Base-by-base conservation (phyloP, 2,329 filamentous ascomycete genomes). In the Elsinoe australis region DNA sequence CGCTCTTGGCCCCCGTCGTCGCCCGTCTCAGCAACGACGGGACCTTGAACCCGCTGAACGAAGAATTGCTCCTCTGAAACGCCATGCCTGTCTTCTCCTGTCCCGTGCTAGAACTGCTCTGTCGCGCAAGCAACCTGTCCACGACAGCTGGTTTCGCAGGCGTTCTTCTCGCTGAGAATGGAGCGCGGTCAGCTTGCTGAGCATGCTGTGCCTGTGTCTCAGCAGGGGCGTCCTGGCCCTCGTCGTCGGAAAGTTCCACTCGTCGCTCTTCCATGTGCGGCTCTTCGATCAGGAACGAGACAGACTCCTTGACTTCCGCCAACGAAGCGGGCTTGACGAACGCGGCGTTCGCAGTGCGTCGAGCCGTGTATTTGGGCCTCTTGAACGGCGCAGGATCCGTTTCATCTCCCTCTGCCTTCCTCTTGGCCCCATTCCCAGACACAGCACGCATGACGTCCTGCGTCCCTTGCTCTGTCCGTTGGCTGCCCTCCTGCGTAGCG, bases 211-310 rank as follows among this genome's bases (percentile, higher is more conserved):
- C 35, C 1, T 29, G 31, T n/a, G n/a, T n/a, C n/a, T n/a, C n/a
- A 1, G n/a, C 14, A 10, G 32, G 21, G 51, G 71, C 71, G n/a
- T 72, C 75, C 39, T 69, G 71, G 6, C 53, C 52, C 36, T 61
- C 57, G 50, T 63, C 64, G 17, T 70, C 68, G 0, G 67, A 68
- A 34, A 65, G 61, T 15, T 60, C 58, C 28, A 58, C 52, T 53
- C 68, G 60, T 12, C 76, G 74, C 49, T 78, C 72, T 34, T 85
- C 79, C 18, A 63, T 57, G 5, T 70, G 60, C 14, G 72, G 71
- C 31, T 78, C 76, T 45, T 94, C 88, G 12, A 95, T 80, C 7
- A 95, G 74, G 63, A 83, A 85, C 3, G 86, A 94, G 5, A 95
- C 71, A 0, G 85, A 87, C 62, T 90, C 80, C 49, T 87, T 81